These are phyloP conservation scores for Gonapodya sp. DNA, from an alignment of 192 early-diverging fungal species.

Conservation along the genomic window DNA sequence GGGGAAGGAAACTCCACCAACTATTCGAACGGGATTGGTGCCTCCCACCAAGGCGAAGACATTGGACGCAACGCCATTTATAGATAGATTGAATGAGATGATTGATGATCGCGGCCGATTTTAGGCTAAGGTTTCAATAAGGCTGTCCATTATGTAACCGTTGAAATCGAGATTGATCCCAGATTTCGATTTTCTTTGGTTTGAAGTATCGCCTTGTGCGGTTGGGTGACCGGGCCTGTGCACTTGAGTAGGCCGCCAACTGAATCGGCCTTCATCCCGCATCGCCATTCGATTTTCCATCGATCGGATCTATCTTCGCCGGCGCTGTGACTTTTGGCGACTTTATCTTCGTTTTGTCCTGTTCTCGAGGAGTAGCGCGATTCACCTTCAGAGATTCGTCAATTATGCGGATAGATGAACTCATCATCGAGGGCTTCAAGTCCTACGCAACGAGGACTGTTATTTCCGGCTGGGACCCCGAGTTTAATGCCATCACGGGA, in stretches of 20 bases:
- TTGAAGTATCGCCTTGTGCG: no score
- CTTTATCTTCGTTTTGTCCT: no score
- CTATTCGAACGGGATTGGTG: constrained; percentile 12
- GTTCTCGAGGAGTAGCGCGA: no score
- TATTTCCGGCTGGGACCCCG: constrained; percentile 95
- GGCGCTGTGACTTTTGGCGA: no score
- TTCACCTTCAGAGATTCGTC: no score
- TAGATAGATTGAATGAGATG: not conserved
- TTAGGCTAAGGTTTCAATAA: no score
- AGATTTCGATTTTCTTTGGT: no score
- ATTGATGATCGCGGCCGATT: no score
- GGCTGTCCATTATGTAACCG: no score
- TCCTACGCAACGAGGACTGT: constrained; percentile 91
- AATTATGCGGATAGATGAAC: constrained; percentile 81
- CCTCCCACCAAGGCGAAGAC: not conserved
- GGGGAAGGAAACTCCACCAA: constrained; percentile 40
- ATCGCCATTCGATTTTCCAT: no score
- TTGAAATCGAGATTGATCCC: no score
- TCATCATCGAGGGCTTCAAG: constrained; percentile 98
- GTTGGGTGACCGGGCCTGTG: no score
- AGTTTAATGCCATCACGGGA: constrained; percentile 98
- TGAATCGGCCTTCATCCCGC: not conserved
- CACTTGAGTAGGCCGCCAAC: not conserved
- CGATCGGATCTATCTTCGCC: not conserved
- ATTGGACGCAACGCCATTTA: not conserved